Percentiles rank a stretch among this genome's conserved stretches.
These are phyloP conservation scores for Nicotiana noctiflora DNA, from an alignment of 257 asterid genomes.

Conservation along the genomic window DNA sequence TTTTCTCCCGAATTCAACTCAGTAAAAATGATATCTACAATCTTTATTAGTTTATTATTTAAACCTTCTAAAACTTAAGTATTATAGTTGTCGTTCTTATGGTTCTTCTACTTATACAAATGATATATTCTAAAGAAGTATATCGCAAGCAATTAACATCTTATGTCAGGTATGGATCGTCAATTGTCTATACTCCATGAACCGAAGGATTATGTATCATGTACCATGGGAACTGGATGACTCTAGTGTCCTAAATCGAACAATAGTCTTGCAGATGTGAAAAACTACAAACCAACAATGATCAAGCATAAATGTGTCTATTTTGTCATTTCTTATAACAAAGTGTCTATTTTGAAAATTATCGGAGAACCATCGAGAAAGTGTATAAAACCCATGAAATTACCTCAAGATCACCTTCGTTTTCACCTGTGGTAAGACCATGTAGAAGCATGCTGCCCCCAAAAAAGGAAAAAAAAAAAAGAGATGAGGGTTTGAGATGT, in stretches of 20 bases:
- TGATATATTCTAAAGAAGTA: not conserved
- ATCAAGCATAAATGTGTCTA: not conserved
- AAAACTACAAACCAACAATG: not conserved
- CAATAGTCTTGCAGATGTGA: not conserved
- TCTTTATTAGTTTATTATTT: not conserved
- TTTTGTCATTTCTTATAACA: not conserved
- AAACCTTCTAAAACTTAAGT: not conserved
- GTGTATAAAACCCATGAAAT: not conserved
- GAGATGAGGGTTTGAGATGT: slow-evolving; percentile 12
- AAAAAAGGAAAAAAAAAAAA: too few relatives aligned
- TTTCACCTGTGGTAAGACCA: slow-evolving; percentile 77
- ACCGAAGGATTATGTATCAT: not conserved
- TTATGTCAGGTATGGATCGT: not conserved
- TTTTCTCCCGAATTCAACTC: not conserved
- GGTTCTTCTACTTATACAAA: not conserved
- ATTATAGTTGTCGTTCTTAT: not conserved
- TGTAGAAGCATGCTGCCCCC: slow-evolving; percentile 84
- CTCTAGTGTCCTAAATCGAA: not conserved
- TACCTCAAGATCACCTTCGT: slow-evolving; percentile 95
- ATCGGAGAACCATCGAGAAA: not conserved
- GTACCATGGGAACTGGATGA: not conserved
- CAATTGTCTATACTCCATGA: not conserved
- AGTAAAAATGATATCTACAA: not conserved
- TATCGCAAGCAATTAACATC: not conserved
- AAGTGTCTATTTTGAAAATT: not conserved